Evolutionary conservation across 2,329 filamentous ascomycete species (phyloP).

Genomic region (Polytolypa hystricis): DNA sequence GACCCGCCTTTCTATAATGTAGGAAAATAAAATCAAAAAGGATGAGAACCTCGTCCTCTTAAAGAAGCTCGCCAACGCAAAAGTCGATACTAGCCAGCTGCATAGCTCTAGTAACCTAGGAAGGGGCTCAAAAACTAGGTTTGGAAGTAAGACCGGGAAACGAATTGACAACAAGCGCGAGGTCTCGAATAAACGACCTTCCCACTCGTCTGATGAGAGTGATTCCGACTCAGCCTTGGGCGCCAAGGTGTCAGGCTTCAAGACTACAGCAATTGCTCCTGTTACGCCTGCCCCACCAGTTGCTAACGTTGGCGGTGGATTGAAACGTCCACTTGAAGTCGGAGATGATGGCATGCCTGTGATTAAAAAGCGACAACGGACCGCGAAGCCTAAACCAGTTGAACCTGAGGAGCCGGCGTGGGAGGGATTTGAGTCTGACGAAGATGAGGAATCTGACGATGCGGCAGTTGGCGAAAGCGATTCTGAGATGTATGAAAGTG

Average conservation of each 20-base stretch:
- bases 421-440: slow-evolving; percentile 36
- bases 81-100: slow-evolving; percentile 72
- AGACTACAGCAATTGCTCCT: not conserved
- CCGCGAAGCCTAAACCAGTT: slow-evolving; percentile 19
- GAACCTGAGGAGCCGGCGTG: slow-evolving; percentile 29
- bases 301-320: slow-evolving; percentile 53
- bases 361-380: slow-evolving; percentile 62
- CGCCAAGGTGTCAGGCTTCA: not conserved
- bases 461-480: slow-evolving; percentile 22
- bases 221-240: not conserved
- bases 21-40: slow-evolving; percentile 84
- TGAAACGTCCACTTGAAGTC: slow-evolving; percentile 76
- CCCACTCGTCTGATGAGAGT: not conserved
- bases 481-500: slow-evolving; percentile 20
- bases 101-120: slow-evolving; percentile 69
- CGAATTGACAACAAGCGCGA: slow-evolving; percentile 14
- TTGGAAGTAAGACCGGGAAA: slow-evolving; percentile 7
- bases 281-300: not conserved
- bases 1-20: slow-evolving; percentile 7
- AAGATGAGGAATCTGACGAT: slow-evolving; percentile 30
- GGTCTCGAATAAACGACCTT: slow-evolving; percentile 8
- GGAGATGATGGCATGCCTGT: slow-evolving; percentile 71
- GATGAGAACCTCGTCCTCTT: slow-evolving; percentile 81
- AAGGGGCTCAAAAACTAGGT: slow-evolving; percentile 45
- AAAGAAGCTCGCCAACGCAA: slow-evolving; percentile 66